Evolutionary conservation across 176 grass and related monocot species (phyloP), one percentile per base, ranked within the genome.

Genomic region (Musa itinerans): DNA sequence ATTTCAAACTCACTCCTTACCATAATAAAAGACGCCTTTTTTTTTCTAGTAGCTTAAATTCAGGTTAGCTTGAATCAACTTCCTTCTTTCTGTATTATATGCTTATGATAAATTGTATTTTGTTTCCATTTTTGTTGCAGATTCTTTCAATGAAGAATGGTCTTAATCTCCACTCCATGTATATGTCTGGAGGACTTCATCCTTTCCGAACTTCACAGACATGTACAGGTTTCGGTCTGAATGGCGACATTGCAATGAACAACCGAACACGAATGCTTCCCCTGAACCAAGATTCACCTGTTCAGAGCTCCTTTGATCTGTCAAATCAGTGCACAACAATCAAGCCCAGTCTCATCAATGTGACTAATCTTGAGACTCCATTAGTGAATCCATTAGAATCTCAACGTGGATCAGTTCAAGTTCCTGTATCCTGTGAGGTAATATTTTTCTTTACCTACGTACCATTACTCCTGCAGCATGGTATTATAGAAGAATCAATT

Each of bases 131-230:
- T 0, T 29, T 24, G 4, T 70, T 52, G 9, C 82, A 97, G 94
- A 97, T 97, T 86, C 19, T 97, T 43, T 93, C 94, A 54, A 89
- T 97, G 94, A 86, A 88, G 88, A 93, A 97, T 52, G 90, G 90
- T 53, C 78, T 97, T 84, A 90, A 87, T 80, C 80, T 96, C 72
- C 85, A 93, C 75, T 86, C 87, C 67, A 88, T 79, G 0, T 97
- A 89, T 74, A 53, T 93, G 54, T 90, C 87, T 52, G 89, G 89
- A 75, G 85, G 81, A 48, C 81, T 92, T 69, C 87, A 92, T 25
- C 78, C 86, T 83, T 71, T 83, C 0, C 94, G 89, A 87, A 82
- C 88, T 34, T 91, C 90, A 63, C 88, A 93, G 24, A 93, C 91
- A 84, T 83, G 87, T 50, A 85, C 85, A 20, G 90, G 84, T 24